Base-by-base conservation (phyloP, 208 protist species). In the Crithidia brevicula region DNA sequence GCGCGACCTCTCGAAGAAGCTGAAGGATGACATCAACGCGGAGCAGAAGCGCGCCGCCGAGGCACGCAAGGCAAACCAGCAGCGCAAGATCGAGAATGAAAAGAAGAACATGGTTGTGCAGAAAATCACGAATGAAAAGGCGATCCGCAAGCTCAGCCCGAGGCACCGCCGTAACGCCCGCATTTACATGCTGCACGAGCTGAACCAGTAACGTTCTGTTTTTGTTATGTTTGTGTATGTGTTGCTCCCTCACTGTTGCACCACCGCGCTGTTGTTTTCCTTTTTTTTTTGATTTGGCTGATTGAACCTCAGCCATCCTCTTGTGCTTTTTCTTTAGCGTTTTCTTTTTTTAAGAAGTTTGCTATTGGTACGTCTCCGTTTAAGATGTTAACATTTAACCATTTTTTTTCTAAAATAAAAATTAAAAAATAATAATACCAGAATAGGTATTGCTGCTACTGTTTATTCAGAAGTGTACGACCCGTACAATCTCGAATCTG, bases 91-190 rank as follows among this genome's bases (percentile, higher is more conserved):
- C 18, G 91, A 90, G 49, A 96, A 96, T 61, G 91, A 96, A 67
- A 85, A 85, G 57, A 96, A 93, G 72, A 94, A 86, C 61, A 94
- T 96, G 88, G 91, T 96, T n/a, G 88, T 94, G 11, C 91, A 96
- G 70, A 93, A 77, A 28, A 96, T 96, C 57, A 92, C 84, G 45
- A 96, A 96, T 51, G 91, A 94, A 13, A 93, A 93, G 76, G 89
- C 88, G 7, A 93, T 96, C 43, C 74, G 78, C 11, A 96, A 96
- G 66, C 71, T 96, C 22, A 96, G 88, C 73, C 91, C 91, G 5
- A 96, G 94, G 77, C 91, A 96, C 75, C 86, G 91, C 34, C 86
- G 86, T 36, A 72, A 81, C 11, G 91, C 91, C 7, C 88, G 89
- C 57, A 96, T 96, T 52, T 96, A 82, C 66, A 94, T 96, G 88